A percentile compares a stretch with the other conserved stretches of the same genome.
These are phyloP conservation scores for Colletotrichum sojae DNA, from an alignment of 2,329 filamentous ascomycete species.

Conservation along the genomic window DNA sequence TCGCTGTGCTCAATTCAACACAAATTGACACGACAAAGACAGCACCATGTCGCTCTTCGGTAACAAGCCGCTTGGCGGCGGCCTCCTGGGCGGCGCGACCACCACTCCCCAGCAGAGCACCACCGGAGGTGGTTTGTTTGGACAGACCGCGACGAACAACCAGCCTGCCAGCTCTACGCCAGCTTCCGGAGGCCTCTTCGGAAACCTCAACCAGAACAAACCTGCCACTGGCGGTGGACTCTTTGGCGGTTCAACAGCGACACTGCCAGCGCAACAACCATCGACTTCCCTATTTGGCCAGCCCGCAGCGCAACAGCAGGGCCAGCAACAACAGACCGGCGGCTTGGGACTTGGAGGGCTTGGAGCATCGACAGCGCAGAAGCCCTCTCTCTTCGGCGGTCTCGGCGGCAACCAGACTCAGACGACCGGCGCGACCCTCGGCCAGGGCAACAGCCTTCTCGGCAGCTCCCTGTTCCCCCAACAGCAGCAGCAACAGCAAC, in stretches of 20 bases:
- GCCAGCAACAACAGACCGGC: slow-evolving; percentile 42
- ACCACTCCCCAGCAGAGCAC: slow-evolving; percentile 33
- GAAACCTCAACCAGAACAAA: slow-evolving; percentile 40
- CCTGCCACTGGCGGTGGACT: slow-evolving; percentile 49
- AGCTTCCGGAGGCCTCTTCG: slow-evolving; percentile 45
- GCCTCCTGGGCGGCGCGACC: slow-evolving; percentile 36
- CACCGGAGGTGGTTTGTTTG: slow-evolving; percentile 42
- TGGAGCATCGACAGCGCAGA: slow-evolving; percentile 38
- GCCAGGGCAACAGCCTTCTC: slow-evolving; percentile 43
- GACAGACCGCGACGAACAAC: slow-evolving; percentile 36
- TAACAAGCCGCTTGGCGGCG: slow-evolving; percentile 42
- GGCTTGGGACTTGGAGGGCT: slow-evolving; percentile 31
- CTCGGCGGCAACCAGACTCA: slow-evolving; percentile 43
- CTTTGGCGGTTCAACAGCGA: slow-evolving; percentile 48
- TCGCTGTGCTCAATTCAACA: slow-evolving; percentile 22
- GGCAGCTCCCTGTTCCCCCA: slow-evolving; percentile 45
- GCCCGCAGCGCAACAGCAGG: slow-evolving; percentile 42
- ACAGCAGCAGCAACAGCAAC: slow-evolving; percentile 51
- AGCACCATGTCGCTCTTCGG: slow-evolving; percentile 42
- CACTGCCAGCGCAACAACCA: slow-evolving; percentile 38
- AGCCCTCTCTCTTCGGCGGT: slow-evolving; percentile 55
- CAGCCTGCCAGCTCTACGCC: slow-evolving; percentile 44
- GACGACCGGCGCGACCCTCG: slow-evolving; percentile 37
- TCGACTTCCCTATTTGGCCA: slow-evolving; percentile 42
- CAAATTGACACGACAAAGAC: slow-evolving; percentile 17